These are phyloP conservation scores for Rhododendron ferrugineum DNA, from an alignment of 148 eudicot species.

Conservation along the genomic window DNA sequence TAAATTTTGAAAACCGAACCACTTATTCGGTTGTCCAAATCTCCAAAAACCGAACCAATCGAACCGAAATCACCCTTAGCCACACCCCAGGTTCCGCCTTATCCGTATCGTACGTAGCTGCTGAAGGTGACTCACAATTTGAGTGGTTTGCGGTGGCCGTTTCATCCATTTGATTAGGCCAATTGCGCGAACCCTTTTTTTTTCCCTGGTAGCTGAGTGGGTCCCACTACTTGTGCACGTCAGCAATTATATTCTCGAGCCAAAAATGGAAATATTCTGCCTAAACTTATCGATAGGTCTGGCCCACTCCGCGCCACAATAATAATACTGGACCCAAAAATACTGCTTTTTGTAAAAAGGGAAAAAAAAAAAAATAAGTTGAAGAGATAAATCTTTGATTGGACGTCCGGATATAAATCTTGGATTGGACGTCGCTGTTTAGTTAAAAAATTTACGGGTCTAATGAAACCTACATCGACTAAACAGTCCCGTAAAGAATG, in stretches of 20 bases:
- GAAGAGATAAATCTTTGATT: neutral
- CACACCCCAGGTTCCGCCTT: too few species aligned
- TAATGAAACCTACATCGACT: too few species aligned
- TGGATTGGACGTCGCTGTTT: neutral
- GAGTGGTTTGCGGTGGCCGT: slow-evolving; percentile 2
- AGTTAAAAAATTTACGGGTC: too few species aligned
- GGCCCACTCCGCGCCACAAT: neutral
- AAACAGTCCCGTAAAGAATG: too few species aligned
- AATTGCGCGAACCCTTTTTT: neutral
- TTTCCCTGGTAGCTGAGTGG: neutral
- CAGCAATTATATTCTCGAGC: slow-evolving; percentile 3
- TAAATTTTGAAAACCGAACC: too few species aligned
- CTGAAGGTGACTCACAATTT: neutral
- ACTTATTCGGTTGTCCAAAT: too few species aligned
- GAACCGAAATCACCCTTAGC: neutral
- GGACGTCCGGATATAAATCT: neutral
- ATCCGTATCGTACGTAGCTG: neutral
- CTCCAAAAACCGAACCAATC: too few species aligned
- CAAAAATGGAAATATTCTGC: slow-evolving; percentile 6
- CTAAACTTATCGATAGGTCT: neutral
- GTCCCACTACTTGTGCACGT: slow-evolving; percentile 4
- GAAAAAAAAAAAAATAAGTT: neutral
- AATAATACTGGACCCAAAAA: neutral
- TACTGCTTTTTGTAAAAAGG: neutral
- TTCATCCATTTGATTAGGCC: slow-evolving; percentile 1